Percentiles rank a stretch among this genome's conserved stretches.
Conservation (phyloP, 805 yeast species). For the Priceomyces carsonii region DNA sequence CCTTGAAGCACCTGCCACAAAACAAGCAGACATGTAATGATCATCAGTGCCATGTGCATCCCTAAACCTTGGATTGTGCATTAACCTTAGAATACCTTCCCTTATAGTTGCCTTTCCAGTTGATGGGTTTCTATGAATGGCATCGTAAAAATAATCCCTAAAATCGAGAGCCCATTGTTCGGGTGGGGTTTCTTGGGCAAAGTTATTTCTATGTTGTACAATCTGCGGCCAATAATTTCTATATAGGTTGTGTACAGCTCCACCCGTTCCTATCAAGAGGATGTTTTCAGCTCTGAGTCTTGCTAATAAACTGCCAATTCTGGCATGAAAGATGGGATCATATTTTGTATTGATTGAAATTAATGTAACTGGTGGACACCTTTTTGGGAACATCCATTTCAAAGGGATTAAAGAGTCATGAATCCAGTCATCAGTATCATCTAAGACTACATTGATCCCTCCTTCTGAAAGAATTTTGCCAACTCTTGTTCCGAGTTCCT, state of each 20-base stretch:
- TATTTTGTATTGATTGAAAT: slow-evolving; percentile 4
- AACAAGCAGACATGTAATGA: slow-evolving; percentile 5
- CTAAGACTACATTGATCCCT: slow-evolving; percentile 3
- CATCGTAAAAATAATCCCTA: slow-evolving; percentile 4
- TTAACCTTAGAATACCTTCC: slow-evolving; percentile 4
- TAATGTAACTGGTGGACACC: slow-evolving; percentile 4
- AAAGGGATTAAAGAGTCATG: slow-evolving; percentile 5
- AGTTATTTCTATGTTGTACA: slow-evolving; percentile 2
- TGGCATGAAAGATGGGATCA: slow-evolving; percentile 4
- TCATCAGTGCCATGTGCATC: slow-evolving; percentile 6
- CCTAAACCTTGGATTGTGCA: slow-evolving; percentile 5
- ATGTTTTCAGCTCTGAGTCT: slow-evolving; percentile 3
- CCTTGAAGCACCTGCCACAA: slow-evolving; percentile 4
- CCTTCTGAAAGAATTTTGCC: slow-evolving; percentile 2
- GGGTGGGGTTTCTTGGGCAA: slow-evolving; percentile 3
- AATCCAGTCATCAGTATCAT: slow-evolving; percentile 5
- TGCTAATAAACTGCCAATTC: slow-evolving; percentile 3
- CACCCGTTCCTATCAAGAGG: slow-evolving; percentile 5
- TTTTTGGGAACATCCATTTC: slow-evolving; percentile 6
- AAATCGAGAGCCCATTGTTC: slow-evolving; percentile 6
- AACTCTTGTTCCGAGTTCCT: slow-evolving; percentile 3
- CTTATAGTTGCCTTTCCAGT: slow-evolving; percentile 1
- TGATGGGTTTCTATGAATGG: slow-evolving; percentile 3
- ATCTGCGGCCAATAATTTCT: slow-evolving; percentile 6
- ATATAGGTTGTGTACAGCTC: slow-evolving; percentile 5